Evolutionary conservation across 2,329 filamentous ascomycete species (phyloP), one percentile per base, ranked within the genome.

Genomic region (Pseudocercospora eumusae): DNA sequence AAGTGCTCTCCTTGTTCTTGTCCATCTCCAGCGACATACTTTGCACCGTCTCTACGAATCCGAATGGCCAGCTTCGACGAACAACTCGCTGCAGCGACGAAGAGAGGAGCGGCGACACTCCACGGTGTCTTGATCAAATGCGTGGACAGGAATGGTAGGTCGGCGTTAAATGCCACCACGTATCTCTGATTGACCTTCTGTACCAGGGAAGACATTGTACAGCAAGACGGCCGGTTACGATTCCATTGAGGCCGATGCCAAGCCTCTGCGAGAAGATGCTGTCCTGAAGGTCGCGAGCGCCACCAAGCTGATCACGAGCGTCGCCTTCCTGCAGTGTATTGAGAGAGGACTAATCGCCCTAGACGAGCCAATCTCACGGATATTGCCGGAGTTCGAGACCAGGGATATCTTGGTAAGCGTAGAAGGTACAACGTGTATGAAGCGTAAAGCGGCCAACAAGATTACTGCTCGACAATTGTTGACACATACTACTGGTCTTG

Each of bases 241-340:
- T 33, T 64, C 57, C 11, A 20, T 67, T 18, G 54, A 50, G 18
- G 58, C 57, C 5, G 57, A 65, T 23, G 56, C 66, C 21, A 54
- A 65, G 11, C 66, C 71, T 3, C 64, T 75, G 33, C 55, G 68
- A 27, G 64, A 69, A 18, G 69, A 75, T 49, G 72, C 69, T 9
- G 59, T 71, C 6, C 65, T 75, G 45, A 65, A 69, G 28, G 63
- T 75, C 2, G 74, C 73, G 21, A 75, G 71, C 15, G 64, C 66
- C 28, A 80, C 77, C 21, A 80, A 81, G 57, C 71, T 86, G 3
- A 65, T 84, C 56, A 79, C 83, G 2, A 78, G 79, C 2, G 78
- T 87, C 57, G 80, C 83, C 1, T 78, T 79, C 0, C 68, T 86
- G 13, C 81, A 85, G 62, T 80, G 82, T 55, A 81, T 86, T 1